Conservation (phyloP, 148 eudicot species). For the Talinum fruticosum region DNA sequence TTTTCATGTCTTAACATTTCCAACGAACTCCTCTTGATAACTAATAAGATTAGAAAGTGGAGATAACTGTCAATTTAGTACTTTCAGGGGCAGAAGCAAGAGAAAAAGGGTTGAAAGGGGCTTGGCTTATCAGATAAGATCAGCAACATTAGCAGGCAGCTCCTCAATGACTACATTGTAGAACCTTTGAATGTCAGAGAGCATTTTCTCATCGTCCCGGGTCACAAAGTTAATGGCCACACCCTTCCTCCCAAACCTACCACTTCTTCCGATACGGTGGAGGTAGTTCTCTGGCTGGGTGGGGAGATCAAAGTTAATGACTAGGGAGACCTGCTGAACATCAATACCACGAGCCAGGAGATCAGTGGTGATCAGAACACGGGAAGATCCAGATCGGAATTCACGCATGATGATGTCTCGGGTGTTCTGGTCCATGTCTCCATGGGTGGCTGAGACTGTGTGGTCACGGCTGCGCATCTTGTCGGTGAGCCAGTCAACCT, state of each 20-base stretch:
- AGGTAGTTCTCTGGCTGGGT: constrained; percentile 24
- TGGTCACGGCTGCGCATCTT: constrained; percentile 25
- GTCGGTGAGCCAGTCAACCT: constrained; percentile 30
- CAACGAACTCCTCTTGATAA: background rate
- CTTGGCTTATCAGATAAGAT: constrained; percentile 15
- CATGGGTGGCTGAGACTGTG: constrained; percentile 25
- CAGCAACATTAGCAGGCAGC: constrained; percentile 28
- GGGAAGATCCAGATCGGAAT: constrained; percentile 23
- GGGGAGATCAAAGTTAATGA: constrained; percentile 25
- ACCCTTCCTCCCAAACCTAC: constrained; percentile 26
- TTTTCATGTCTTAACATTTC: background rate
- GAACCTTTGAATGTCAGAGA: constrained; percentile 22
- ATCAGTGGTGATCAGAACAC: constrained; percentile 25
- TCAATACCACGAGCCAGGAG: constrained; percentile 27
- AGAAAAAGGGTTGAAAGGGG: background rate
- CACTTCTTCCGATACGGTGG: constrained; percentile 23
- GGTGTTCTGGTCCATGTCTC: constrained; percentile 28
- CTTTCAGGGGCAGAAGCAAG: background rate
- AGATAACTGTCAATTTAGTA: background rate
- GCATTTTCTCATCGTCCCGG: constrained; percentile 23
- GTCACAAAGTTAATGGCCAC: constrained; percentile 24
- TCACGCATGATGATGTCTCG: constrained; percentile 27
- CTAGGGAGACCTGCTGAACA: constrained; percentile 23
- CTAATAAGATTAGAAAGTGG: constrained; percentile 6
- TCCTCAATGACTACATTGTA: constrained; percentile 21